Base-by-base conservation (phyloP, 768 basidiomycete genomes). In the Candolleomyces aberdarensis region DNA sequence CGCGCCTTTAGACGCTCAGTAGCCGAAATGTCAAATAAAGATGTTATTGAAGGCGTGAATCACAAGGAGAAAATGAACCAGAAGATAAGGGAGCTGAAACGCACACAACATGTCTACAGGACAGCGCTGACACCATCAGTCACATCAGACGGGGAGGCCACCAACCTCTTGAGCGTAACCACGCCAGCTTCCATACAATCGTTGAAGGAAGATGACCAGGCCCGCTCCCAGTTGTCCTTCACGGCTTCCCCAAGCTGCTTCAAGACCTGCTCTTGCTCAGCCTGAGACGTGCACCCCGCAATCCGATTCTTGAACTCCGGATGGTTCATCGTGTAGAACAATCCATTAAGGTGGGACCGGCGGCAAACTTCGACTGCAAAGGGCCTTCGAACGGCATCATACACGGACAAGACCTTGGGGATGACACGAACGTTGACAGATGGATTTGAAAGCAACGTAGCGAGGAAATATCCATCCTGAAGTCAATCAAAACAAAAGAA, bases 181-280 rank as follows among this genome's bases (percentile, higher is more conserved):
- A 49, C 29, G n/a, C 59, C 59, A 22, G 52, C 31, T 31, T 60
- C 59, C 59, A 60, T 60, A 31, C 46, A 44, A 60, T 60, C 59
- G n/a, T 55, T 15, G 36, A 60, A 60, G 15, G 78, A 79, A 20
- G 83, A 78, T 9, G 74, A 73, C 85, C 85, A 86, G 5, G 79
- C 70, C 70, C 71, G 71, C 43, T 69, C 65, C 71, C 72, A 74
- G 46, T 72, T 72, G 3, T 67, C 61, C 39, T 71, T 66, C 43
- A 74, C 64, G 17, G 70, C 71, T 11, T 70, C 67, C 4, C 69
- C 70, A 39, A 72, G 62, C 50, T 71, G 67, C 15, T 74, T 64
- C 10, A 84, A 71, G 17, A 60, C 26, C 13, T n/a, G 19, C 17
- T 26, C 44, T 17, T 60, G 59, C 19, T 60, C 59, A 13, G 51